phyloP scores from a whole-genome alignment of 768 basidiomycete genomes.

The Kwoniella dendrophila region DNA sequence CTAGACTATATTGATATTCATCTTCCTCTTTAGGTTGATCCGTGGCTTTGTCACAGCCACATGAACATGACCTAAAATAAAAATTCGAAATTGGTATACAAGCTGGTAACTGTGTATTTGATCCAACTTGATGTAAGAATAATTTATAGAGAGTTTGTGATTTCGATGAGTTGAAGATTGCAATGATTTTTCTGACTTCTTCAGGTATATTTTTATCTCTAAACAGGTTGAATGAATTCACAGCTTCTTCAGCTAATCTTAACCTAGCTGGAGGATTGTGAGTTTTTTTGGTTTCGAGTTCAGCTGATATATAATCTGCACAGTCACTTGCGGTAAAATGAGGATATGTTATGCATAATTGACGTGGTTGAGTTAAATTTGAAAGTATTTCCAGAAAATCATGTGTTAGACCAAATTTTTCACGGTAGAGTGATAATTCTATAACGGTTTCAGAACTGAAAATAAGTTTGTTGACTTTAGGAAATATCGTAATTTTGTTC shows the following conservation, averaged over 20 bases:
- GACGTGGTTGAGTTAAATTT: not conserved
- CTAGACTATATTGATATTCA: too few species aligned
- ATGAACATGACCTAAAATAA: not conserved
- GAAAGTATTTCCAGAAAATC: not conserved
- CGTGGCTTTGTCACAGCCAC: not conserved
- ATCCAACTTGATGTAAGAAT: not conserved
- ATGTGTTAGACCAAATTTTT: not conserved
- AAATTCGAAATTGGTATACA: not conserved
- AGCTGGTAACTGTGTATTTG: not conserved
- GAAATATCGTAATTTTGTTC: too few species aligned
- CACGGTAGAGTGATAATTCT: not conserved
- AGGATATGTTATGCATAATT: not conserved
- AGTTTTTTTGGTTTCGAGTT: too few species aligned
- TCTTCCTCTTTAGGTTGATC: too few species aligned
- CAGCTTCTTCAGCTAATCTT: too few species aligned
- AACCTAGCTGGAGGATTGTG: too few species aligned
- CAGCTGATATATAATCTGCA: not conserved
- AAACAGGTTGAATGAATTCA: too few species aligned
- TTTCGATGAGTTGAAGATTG: too few species aligned
- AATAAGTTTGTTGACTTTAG: not conserved
- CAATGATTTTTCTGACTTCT: not conserved
- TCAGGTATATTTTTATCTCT: not conserved
- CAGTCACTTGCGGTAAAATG: not conserved
- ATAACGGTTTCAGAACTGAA: not conserved
- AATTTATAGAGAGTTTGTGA: too few species aligned